Evolutionary conservation across 2,329 filamentous ascomycete species (phyloP).

Genomic region (Stagonosporopsis rhizophila): DNA sequence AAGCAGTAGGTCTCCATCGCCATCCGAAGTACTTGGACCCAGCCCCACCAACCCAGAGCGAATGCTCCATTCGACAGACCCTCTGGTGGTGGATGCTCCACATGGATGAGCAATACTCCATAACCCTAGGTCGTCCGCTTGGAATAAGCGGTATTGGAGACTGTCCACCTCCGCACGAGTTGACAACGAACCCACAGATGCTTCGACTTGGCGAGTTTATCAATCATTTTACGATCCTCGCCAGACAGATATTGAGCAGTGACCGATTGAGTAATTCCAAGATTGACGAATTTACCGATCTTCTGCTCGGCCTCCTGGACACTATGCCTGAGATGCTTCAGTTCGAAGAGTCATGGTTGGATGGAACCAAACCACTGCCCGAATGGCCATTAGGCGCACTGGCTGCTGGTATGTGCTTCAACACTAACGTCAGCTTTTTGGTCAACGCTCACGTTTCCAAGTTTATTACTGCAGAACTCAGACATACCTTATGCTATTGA

Average conservation of each 20-base stretch:
- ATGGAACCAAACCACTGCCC: conserved; percentile 48
- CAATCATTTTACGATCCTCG: conserved; percentile 57
- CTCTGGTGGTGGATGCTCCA: conserved; percentile 63
- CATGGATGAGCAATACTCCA: conserved; percentile 60
- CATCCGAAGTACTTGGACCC: conserved; percentile 57
- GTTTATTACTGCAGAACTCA: conserved; percentile 58
- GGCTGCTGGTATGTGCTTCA: conserved; percentile 51
- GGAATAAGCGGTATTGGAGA: conserved; percentile 59
- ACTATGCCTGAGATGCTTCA: conserved; percentile 57
- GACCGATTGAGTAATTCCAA: conserved; percentile 52
- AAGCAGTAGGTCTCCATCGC: conserved; percentile 59
- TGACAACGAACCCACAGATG: conserved; percentile 54
- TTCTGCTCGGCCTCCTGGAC: conserved; percentile 52
- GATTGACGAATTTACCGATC: conserved; percentile 58
- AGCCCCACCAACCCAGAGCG: conserved; percentile 48
- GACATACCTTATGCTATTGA: conserved; percentile 58
- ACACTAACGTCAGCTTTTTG: neutral
- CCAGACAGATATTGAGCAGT: conserved; percentile 56
- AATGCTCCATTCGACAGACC: conserved; percentile 53
- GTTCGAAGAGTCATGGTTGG: conserved; percentile 56
- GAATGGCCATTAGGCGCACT: conserved; percentile 57
- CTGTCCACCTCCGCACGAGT: conserved; percentile 55
- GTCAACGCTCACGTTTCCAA: conserved; percentile 29
- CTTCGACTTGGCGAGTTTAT: conserved; percentile 56
- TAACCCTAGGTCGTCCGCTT: conserved; percentile 57